Evolutionary conservation across 2,329 filamentous ascomycete genomes (phyloP), one percentile per base, ranked within the genome.

Genomic region (Colletotrichum trifolii): DNA sequence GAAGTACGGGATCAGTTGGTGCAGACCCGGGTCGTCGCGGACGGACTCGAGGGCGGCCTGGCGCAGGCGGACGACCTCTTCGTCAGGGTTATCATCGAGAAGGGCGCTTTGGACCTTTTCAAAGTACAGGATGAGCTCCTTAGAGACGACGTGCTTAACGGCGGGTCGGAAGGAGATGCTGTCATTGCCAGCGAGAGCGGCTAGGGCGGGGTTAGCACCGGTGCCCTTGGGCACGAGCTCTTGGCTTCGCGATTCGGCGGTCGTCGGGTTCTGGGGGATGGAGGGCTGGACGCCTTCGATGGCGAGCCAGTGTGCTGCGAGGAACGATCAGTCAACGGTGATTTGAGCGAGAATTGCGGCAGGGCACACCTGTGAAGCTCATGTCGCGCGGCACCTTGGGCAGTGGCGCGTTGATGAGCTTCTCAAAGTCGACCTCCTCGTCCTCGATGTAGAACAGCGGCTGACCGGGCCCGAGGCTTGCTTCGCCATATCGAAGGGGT

Each of bases 401-500:
- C 70, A 99, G 80, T 5, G 96, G 93, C 69, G 94, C 94, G 80
- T 99, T 99, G 76, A 99, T 97, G 70, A 99, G 83, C 83, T 98
- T 98, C 82, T 99, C 96, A 75, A 99, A 98, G 78, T 99, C 96
- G 59, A 98, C 91, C 82, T 99, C 96, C 75, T 99, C 96, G 76
- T 99, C 96, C 74, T 99, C 96, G 42, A 99, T 91, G 76, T 99
- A 99, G 79, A 95, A 99, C 25, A 99, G 82, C 57, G 95, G 94
- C 78, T 99, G 96, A 9, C 95, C 94, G 12, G 94, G 94, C 0
- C 96, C 96, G 66, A 99, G 82, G 63, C 92, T 96, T 3, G 96
- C 96, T 78, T 99, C 96, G 55, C 96, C 96, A 74, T 96, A 99
- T 59, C 92, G 88, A 72, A 99, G 81, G 34, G 94, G 93, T 55